Percentiles rank a stretch among this genome's conserved stretches.
phyloP scores from a whole-genome alignment of 2,329 filamentous ascomycete species.

The Arthrobotrys megalospora region DNA sequence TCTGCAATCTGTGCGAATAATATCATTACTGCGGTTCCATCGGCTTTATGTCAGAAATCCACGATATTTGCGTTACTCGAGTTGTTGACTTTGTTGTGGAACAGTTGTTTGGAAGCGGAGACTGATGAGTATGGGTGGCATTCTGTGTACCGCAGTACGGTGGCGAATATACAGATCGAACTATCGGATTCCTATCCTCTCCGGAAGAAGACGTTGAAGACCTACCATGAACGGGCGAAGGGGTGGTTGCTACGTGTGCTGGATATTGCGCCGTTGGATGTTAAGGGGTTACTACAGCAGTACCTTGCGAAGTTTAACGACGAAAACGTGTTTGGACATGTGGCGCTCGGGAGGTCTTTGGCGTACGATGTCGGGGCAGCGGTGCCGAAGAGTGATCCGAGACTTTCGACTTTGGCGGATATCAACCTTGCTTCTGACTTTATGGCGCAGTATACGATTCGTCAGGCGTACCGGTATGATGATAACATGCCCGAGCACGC shows the following conservation, averaged over 20 bases:
- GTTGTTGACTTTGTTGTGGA: constrained; percentile 93
- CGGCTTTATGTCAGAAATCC: constrained; percentile 87
- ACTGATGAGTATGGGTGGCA: constrained; percentile 93
- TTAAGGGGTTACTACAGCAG: constrained; percentile 95
- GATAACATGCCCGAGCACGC: constrained; percentile 81
- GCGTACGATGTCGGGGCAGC: constrained; percentile 91
- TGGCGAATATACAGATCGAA: constrained; percentile 85
- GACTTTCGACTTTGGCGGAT: constrained; percentile 81
- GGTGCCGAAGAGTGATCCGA: constrained; percentile 88
- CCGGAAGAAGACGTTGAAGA: constrained; percentile 82
- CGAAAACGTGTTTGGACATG: constrained; percentile 89
- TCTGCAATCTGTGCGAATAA: constrained; percentile 86
- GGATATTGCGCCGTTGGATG: constrained; percentile 87
- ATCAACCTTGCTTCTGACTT: constrained; percentile 97
- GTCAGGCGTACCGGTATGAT: constrained; percentile 93
- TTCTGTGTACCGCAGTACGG: constrained; percentile 82
- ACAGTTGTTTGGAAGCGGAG: constrained; percentile 91
- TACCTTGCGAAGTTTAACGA: constrained; percentile 96
- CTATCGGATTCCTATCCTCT: constrained; percentile 94
- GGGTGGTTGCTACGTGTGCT: constrained; percentile 85
- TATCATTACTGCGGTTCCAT: constrained; percentile 87
- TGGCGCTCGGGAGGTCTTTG: constrained; percentile 93
- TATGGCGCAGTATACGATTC: constrained; percentile 94
- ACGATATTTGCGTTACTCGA: constrained; percentile 95
- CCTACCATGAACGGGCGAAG: constrained; percentile 82